Percentiles rank a stretch among this genome's conserved stretches.
Evolutionary conservation across 352 stramenopile species (phyloP).

Genomic region (Phytophthora melonis): DNA sequence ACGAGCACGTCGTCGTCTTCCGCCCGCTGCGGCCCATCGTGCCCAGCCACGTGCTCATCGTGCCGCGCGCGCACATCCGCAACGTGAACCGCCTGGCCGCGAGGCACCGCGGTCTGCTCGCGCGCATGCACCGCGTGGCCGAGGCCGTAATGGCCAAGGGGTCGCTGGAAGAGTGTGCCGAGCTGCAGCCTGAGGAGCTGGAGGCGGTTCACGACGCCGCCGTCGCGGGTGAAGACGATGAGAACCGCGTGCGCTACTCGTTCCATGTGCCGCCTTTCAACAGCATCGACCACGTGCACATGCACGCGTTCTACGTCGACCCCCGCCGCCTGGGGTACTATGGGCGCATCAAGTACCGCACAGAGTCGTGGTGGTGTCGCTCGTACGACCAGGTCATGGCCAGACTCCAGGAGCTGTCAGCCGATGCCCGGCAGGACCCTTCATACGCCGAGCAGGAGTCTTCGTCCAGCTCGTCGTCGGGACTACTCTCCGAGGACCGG

Average conservation of each 20-base stretch:
- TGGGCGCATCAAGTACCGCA: constrained; percentile 82
- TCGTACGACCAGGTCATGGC: constrained; percentile 77
- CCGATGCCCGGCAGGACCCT: constrained; percentile 19
- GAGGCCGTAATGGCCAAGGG: constrained; percentile 49
- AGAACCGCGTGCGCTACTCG: constrained; percentile 56
- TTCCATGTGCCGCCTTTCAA: constrained; percentile 83
- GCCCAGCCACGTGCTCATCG: constrained; percentile 81
- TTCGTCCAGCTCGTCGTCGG: constrained; percentile 24
- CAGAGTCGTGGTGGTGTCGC: constrained; percentile 86
- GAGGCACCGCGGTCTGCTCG: constrained; percentile 61
- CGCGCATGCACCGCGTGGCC: constrained; percentile 71
- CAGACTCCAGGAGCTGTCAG: constrained; percentile 37
- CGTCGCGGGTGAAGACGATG: neutral
- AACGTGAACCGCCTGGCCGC: constrained; percentile 77
- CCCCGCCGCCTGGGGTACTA: constrained; percentile 54
- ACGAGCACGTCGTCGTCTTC: constrained; percentile 83
- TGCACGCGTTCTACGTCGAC: constrained; percentile 79
- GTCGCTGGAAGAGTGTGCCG: constrained; percentile 6
- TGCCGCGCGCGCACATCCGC: constrained; percentile 79
- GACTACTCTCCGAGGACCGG: constrained; percentile 16
- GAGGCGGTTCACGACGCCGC: no score
- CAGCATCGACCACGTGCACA: constrained; percentile 91
- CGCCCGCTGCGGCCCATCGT: constrained; percentile 75
- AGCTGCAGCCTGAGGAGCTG: constrained; percentile 17
- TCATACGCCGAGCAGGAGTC: constrained; percentile 19